Base-by-base conservation (phyloP, 2,329 filamentous ascomycete genomes). In the Ascochyta rabiei region DNA sequence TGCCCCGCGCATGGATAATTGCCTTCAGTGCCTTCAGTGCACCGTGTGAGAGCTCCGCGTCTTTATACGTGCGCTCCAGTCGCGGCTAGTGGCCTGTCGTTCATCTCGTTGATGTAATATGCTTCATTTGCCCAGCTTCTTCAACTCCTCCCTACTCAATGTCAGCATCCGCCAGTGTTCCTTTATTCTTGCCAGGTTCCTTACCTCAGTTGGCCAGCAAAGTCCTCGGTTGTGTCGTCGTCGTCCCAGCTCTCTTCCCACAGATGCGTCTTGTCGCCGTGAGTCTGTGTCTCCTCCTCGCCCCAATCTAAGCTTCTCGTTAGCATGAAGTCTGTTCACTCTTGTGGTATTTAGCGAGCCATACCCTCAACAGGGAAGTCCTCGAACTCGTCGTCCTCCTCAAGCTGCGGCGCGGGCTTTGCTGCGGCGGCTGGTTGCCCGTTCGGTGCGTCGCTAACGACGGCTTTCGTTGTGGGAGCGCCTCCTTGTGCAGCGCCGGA, bases 231-330 rank as follows among this genome's bases (percentile, higher is more conserved):
- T 63, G 91, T 95, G 78, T 98, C 95, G 75, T 98, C 93, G 72
- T 99, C 95, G 73, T 99, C 95, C 95, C 95, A 99, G 82, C 92
- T 97, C 83, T 99, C 95, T 79, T 99, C 95, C 95, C 95, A 99
- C 49, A 99, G 82, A 80, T 98, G 93, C 75, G 87, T 85, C 70
- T 87, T 88, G 81, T 86, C 86, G 69, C 84, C 82, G 53, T 89
- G 89, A 51, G 88, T 89, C 74, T 97, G 91, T 58, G 91, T 91
- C 73, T 96, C 93, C 73, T 96, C 91, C 76, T 92, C 88, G 48
- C 88, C 83, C 95, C 95, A 99, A 79, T 98, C 95, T 76, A 43
- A 4, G 6, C 8, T 18, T 8, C 13, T 18, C 13, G 49, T 69
- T 26, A 68, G 63, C 16, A 45, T 8, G n/a, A 16, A 15, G n/a